phyloP scores from a whole-genome alignment of 169 alveolate genomes.

The Pseudocohnilembus persalinus region DNA sequence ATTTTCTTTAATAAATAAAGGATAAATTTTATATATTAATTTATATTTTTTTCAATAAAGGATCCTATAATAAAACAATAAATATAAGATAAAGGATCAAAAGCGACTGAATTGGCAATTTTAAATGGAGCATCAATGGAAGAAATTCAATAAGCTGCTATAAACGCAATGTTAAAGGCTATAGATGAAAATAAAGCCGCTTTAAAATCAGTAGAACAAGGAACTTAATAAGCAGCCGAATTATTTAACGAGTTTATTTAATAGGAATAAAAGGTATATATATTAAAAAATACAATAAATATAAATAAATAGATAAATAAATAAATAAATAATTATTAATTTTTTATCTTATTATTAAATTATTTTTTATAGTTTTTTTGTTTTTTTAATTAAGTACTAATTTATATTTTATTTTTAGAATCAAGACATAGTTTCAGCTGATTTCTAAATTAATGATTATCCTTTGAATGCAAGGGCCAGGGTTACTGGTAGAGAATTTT shows the following conservation, averaged over 20 bases:
- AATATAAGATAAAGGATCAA: conserved; percentile 54
- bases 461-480: conserved; percentile 70
- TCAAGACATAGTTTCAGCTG: conserved; percentile 51
- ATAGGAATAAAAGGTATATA: conserved; percentile 39
- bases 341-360: conserved; percentile 61
- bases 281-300: conserved; percentile 63
- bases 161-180: conserved; percentile 72
- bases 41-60: no score
- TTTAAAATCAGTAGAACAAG: background rate
- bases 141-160: conserved; percentile 70
- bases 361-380: no score
- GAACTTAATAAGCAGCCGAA: background rate
- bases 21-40: no score
- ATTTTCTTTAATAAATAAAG: no score
- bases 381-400: no score
- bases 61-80: conserved; percentile 42
- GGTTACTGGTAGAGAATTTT: conserved; percentile 61
- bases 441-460: conserved; percentile 83
- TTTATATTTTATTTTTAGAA: conserved; percentile 33
- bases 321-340: conserved; percentile 58
- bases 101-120: conserved; percentile 62
- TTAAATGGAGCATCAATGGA: conserved; percentile 51
- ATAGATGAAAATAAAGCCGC: conserved; percentile 2
- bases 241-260: background rate
- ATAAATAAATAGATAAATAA: conserved; percentile 69